Evolutionary conservation across 208 protist genomes (phyloP).

Genomic region (Strigomonas culicis): DNA sequence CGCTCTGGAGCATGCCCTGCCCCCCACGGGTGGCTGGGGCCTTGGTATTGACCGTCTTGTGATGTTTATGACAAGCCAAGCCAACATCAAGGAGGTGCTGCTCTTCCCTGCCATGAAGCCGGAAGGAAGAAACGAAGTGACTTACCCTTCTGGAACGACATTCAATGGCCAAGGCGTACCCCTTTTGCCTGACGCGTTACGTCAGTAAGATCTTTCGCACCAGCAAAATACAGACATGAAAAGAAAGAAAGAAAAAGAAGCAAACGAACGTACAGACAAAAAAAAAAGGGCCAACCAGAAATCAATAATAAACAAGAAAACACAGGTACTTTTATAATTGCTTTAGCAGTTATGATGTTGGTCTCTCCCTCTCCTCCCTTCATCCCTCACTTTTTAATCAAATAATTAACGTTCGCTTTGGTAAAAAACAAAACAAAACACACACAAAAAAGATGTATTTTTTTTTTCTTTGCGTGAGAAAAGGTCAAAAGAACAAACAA

Average conservation of each 20-base stretch:
- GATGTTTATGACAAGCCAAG: constrained; percentile 99
- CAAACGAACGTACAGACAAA: too few relatives aligned
- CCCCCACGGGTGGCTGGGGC: constrained; percentile 99
- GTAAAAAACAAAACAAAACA: constrained; percentile 11
- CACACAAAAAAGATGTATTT: too few relatives aligned
- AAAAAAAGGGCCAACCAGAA: too few relatives aligned
- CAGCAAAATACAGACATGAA: too few relatives aligned
- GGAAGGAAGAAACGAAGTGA: constrained; percentile 31
- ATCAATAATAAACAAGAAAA: too few relatives aligned
- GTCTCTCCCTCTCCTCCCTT: not conserved
- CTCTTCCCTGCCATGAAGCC: constrained; percentile 94
- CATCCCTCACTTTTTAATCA: not conserved
- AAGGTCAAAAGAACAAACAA: too few relatives aligned
- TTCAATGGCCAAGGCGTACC: constrained; percentile 80
- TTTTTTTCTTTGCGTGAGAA: too few relatives aligned
- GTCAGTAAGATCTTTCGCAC: too few relatives aligned
- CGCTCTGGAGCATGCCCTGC: constrained; percentile 98
- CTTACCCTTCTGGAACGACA: constrained; percentile 59
- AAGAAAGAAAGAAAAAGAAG: too few relatives aligned
- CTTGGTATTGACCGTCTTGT: constrained; percentile 99
- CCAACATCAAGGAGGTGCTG: constrained; percentile 98
- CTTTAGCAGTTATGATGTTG: too few relatives aligned
- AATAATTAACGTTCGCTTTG: not conserved
- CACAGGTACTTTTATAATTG: too few relatives aligned
- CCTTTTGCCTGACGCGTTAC: too few relatives aligned